Percentiles rank a stretch among this genome's conserved stretches.
Conservation (phyloP, 345 rosid genomes). For the Turritis glabra region DNA sequence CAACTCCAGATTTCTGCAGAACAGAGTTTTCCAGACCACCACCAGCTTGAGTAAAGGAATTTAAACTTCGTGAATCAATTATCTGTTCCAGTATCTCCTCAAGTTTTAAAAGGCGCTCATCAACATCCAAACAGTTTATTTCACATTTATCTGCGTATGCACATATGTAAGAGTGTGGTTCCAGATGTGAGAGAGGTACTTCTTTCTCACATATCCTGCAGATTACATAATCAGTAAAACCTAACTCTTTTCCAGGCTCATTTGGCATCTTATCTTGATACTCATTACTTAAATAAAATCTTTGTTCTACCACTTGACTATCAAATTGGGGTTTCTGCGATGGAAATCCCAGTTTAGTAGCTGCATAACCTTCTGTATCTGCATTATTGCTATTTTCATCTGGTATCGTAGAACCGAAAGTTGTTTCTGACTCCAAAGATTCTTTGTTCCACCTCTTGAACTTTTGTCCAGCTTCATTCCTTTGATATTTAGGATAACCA, state of each 20-base stretch:
- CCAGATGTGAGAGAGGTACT: constrained; percentile 68
- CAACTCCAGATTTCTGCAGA: constrained; percentile 47
- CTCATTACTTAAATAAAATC: constrained; percentile 36
- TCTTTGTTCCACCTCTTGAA: constrained; percentile 30
- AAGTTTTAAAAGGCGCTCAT: constrained; percentile 69
- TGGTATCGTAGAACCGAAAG: constrained; percentile 29
- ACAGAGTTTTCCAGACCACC: constrained; percentile 63
- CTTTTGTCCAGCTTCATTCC: constrained; percentile 34
- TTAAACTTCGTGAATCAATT: constrained; percentile 57
- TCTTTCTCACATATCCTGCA: constrained; percentile 82
- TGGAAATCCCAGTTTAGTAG: constrained; percentile 39
- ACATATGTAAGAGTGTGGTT: constrained; percentile 83
- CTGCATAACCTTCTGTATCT: constrained; percentile 37
- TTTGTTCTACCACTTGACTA: constrained; percentile 37
- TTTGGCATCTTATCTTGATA: constrained; percentile 28
- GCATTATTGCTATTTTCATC: constrained; percentile 38
- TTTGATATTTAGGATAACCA: constrained; percentile 38
- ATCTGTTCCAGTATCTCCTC: constrained; percentile 78
- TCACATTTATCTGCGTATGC: constrained; percentile 91
- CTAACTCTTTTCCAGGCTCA: constrained; percentile 32
- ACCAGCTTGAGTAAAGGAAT: constrained; percentile 47
- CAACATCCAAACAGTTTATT: constrained; percentile 62
- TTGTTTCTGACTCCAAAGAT: constrained; percentile 41
- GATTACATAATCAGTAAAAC: constrained; percentile 55
- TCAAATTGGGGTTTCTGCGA: constrained; percentile 38